Conservation (phyloP, 2,329 filamentous ascomycete genomes). For the Fusarium austroafricanum region DNA sequence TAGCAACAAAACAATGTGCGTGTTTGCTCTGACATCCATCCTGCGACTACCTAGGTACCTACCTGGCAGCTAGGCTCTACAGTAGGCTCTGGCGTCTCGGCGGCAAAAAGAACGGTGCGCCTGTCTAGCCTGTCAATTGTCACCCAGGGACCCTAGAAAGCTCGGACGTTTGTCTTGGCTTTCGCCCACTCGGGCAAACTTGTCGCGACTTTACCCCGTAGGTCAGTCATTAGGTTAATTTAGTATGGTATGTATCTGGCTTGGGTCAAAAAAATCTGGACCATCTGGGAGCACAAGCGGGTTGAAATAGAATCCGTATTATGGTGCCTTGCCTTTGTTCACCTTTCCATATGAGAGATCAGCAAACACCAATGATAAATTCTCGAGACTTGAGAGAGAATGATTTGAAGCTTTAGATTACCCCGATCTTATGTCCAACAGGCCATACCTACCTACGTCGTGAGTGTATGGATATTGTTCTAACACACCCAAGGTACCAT, state of each 20-base stretch:
- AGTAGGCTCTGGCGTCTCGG: conserved; percentile 21
- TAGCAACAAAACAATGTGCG: conserved; percentile 5
- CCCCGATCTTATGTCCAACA: no score
- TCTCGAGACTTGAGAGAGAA: background rate
- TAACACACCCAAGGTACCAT: background rate
- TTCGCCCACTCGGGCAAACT: conserved; percentile 39
- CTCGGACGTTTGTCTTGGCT: conserved; percentile 30
- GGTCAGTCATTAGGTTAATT: conserved; percentile 17
- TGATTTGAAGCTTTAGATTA: background rate
- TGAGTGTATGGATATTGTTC: no score
- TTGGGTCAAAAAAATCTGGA: conserved; percentile 9
- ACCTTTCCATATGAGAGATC: background rate
- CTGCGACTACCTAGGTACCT: no score
- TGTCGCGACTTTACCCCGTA: conserved; percentile 33
- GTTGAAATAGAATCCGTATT: background rate
- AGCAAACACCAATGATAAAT: background rate
- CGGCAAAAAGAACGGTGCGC: conserved; percentile 34
- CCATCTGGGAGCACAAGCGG: background rate
- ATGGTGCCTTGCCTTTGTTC: background rate
- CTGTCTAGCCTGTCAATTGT: conserved; percentile 32
- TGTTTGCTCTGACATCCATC: background rate
- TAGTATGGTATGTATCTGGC: no score
- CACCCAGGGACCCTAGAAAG: conserved; percentile 33
- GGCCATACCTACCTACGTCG: no score
- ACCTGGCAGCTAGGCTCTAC: no score